Percentiles rank a stretch among this genome's conserved stretches.
Evolutionary conservation across 2,329 filamentous ascomycete genomes (phyloP).

Genomic region (Penicillium freii): DNA sequence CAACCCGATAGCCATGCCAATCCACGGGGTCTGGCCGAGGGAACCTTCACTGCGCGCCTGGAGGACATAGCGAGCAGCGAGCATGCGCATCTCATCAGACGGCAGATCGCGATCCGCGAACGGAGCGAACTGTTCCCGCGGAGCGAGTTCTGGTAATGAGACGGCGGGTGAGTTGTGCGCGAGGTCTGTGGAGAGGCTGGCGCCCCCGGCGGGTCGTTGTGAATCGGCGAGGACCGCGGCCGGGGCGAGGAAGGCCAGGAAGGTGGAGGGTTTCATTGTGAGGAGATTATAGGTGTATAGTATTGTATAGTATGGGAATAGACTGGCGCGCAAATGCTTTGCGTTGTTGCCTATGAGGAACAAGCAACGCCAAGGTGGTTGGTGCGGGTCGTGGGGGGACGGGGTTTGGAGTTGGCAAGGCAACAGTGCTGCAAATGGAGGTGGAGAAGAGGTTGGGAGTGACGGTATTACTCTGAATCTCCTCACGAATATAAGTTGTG

Average conservation of each 20-base stretch:
- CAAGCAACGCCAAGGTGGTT: constrained; percentile 28
- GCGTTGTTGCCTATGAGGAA: constrained; percentile 10
- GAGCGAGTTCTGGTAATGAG: constrained; percentile 21
- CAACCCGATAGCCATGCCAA: constrained; percentile 43
- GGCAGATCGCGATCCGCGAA: constrained; percentile 1
- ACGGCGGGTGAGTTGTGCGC: constrained; percentile 19
- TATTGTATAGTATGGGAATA: background rate
- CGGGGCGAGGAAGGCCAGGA: constrained; percentile 21
- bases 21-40: constrained; percentile 42
- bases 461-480: background rate
- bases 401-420: constrained; percentile 23
- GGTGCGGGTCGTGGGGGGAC: constrained; percentile 20
- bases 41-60: constrained; percentile 39
- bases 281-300: background rate
- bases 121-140: constrained; percentile 4
- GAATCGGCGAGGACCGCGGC: constrained; percentile 19
- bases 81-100: constrained; percentile 2
- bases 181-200: constrained; percentile 10
- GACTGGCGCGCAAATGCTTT: constrained; percentile 7
- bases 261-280: constrained; percentile 20
- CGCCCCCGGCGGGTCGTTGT: constrained; percentile 13
- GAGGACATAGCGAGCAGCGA: constrained; percentile 27
- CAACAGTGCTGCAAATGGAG: constrained; percentile 15
- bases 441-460: background rate
- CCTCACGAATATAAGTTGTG: background rate